Evolutionary conservation across 495 filamentous ascomycete species (phyloP).

Genomic region (Talaromyces trachyspermus): DNA sequence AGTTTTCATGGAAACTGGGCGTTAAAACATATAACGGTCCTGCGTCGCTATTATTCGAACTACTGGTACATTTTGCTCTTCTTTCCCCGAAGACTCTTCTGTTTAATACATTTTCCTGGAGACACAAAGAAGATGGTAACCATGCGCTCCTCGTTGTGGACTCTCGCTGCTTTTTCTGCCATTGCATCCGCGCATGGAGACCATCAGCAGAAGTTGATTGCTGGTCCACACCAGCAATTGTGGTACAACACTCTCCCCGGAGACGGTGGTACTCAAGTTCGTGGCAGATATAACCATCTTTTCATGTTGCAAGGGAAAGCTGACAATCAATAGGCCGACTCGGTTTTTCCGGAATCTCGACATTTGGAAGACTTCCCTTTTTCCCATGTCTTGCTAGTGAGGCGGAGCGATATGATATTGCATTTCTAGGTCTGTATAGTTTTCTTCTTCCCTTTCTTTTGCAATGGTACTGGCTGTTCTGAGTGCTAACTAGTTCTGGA

Average conservation of each 20-base stretch:
- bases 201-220: conserved; percentile 46
- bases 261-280: conserved; percentile 61
- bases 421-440: conserved; percentile 53
- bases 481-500: not conserved
- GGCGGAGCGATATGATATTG: conserved; percentile 69
- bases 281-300: not conserved
- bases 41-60: too few species aligned
- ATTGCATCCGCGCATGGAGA: conserved; percentile 42
- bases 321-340: conserved; percentile 48
- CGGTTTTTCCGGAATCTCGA: conserved; percentile 64
- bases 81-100: too few species aligned
- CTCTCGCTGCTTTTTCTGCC: conserved; percentile 25
- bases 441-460: not conserved
- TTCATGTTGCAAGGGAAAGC: not conserved
- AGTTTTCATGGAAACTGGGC: too few species aligned
- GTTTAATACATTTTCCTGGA: too few species aligned
- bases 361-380: conserved; percentile 73
- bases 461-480: not conserved
- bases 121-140: not conserved
- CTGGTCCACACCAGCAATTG: conserved; percentile 49
- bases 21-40: too few species aligned
- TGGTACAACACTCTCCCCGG: conserved; percentile 62
- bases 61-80: too few species aligned
- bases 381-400: conserved; percentile 69
- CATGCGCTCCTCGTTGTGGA: conserved; percentile 4